Evolutionary conservation across 2,329 filamentous ascomycete species (phyloP).

Genomic region (Ophidiomyces ophidiicola): DNA sequence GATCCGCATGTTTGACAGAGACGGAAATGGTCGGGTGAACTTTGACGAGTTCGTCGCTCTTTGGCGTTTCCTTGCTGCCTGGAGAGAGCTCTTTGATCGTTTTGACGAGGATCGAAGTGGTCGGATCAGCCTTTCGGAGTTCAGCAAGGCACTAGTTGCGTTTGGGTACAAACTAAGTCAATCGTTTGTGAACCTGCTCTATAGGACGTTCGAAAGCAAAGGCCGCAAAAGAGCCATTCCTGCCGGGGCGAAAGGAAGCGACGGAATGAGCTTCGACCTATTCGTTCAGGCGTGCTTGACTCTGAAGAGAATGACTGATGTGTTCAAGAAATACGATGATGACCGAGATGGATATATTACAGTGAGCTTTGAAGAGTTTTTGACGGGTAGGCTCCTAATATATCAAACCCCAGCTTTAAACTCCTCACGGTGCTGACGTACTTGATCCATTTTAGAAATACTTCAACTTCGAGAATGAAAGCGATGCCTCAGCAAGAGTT

Average conservation of each 20-base stretch:
- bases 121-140: constrained; percentile 75
- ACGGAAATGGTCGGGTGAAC: constrained; percentile 76
- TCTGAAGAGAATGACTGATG: constrained; percentile 96
- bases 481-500: not conserved
- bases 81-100: constrained; percentile 87
- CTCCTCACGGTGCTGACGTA: not conserved
- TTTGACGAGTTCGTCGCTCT: constrained; percentile 94
- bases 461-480: constrained; percentile 13
- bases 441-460: constrained; percentile 7
- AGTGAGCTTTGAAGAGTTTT: constrained; percentile 68
- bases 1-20: constrained; percentile 98
- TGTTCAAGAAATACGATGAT: constrained; percentile 97
- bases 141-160: constrained; percentile 75
- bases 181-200: constrained; percentile 72
- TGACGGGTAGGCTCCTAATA: constrained; percentile 43
- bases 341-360: constrained; percentile 90
- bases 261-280: constrained; percentile 80
- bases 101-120: constrained; percentile 83
- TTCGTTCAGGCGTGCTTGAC: constrained; percentile 97
- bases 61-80: constrained; percentile 90
- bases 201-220: constrained; percentile 69
- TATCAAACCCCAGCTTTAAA: not conserved
- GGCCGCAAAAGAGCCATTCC: constrained; percentile 31
- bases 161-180: constrained; percentile 87
- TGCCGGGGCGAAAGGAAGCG: constrained; percentile 31